These are phyloP conservation scores for Chalciporus pseudorubinellus DNA, from an alignment of 768 basidiomycete genomes.

Conservation along the genomic window DNA sequence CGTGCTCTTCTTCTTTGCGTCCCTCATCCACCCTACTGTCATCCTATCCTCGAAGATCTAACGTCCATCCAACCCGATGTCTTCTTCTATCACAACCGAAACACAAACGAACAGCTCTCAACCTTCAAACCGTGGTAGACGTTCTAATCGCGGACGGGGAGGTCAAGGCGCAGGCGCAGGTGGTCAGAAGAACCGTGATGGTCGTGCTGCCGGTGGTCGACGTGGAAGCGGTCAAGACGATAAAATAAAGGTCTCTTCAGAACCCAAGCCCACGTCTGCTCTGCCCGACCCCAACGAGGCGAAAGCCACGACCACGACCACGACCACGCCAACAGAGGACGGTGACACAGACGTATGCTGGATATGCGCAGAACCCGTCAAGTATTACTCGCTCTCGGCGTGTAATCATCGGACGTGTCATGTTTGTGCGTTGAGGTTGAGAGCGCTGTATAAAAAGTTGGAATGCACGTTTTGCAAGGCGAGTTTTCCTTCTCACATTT, in stretches of 20 bases:
- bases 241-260: no score
- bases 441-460: constrained; percentile 89
- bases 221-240: not conserved
- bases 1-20: not conserved
- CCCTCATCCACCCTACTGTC: not conserved
- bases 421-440: constrained; percentile 82
- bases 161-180: not conserved
- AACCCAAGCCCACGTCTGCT: no score
- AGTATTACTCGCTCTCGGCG: constrained; percentile 82
- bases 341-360: constrained; percentile 53
- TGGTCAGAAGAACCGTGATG: not conserved
- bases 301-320: no score
- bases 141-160: constrained; percentile 22
- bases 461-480: constrained; percentile 98
- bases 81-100: constrained; percentile 18
- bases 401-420: constrained; percentile 97
- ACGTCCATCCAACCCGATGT: constrained; percentile 9
- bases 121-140: constrained; percentile 5
- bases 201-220: not conserved
- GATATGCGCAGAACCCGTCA: constrained; percentile 94
- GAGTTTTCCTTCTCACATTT: not conserved
- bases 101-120: constrained; percentile 1
- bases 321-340: no score
- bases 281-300: no score
- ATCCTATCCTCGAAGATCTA: not conserved